Base-by-base conservation (phyloP, 129 eudicot genomes). In the Pulicaria dysenterica region DNA sequence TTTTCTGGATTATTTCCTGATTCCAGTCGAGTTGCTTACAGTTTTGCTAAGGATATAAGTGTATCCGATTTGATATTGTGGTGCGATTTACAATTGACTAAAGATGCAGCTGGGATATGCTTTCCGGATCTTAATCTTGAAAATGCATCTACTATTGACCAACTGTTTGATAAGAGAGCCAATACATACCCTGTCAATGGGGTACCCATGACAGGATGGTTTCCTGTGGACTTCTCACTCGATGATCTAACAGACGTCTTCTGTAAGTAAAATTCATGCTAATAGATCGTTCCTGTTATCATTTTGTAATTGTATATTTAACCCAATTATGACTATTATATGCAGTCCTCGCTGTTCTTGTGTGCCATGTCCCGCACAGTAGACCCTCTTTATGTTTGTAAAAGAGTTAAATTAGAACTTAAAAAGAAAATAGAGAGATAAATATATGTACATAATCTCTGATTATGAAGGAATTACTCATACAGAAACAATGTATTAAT, bases 11-110 rank as follows among this genome's bases (percentile, higher is more conserved):
- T 83, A 17, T 86, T 82, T 73, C 91, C 87, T 3, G 81, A 70
- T 44, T 76, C 85, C 5, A 80, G 85, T 65, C 5, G 2, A 3
- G 0, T 0, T 41, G 84, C 89, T 6, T 82, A 78, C 80, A 2
- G 0, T 6, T 10, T 80, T 2, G 87, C 82, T 0, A 8, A 63
- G n/a, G 7, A 8, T 1, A 7, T 69, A 44, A 79, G 87, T 37
- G 39, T 77, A 46, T 14, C 79, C 16, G 54, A 70, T 77, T 9
- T 67, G 54, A 17, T 69, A 60, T 31, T 80, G 19, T 83, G 83
- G 83, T 86, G 91, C 47, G 87, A 86, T 24, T 69, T 86, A 15
- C 88, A 83, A 43, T 59, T 86, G 43, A 86, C 87, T n/a, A 73
- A 57, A n/a, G 91, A 86, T 77, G 88, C 73, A 77, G 57, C 46